These are phyloP conservation scores for Fonsecaea monophora DNA, from an alignment of 2,329 filamentous ascomycete genomes.

Conservation along the genomic window DNA sequence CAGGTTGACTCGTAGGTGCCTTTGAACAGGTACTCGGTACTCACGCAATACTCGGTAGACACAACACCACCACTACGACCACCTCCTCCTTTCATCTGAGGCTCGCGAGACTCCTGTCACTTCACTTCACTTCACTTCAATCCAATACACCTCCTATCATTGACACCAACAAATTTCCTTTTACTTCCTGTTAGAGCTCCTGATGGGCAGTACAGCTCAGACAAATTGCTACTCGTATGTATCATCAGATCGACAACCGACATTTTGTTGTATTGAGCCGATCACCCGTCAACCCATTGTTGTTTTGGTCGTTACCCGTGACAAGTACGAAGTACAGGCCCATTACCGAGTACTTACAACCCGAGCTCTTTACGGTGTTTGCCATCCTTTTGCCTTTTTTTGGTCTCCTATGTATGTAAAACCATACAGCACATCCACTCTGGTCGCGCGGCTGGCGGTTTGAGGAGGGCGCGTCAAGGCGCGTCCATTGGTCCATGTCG, in stretches of 20 bases:
- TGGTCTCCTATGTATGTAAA: slow-evolving; percentile 17
- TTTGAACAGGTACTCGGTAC: neutral
- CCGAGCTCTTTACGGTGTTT: slow-evolving; percentile 1
- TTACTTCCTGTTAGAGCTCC: neutral
- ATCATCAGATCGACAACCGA: neutral
- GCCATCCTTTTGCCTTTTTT: slow-evolving; percentile 12
- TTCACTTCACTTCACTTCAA: neutral
- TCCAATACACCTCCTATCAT: neutral
- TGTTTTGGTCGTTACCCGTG: slow-evolving; percentile 21
- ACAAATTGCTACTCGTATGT: neutral
- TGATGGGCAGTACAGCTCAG: neutral
- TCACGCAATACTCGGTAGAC: neutral
- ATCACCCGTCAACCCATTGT: neutral
- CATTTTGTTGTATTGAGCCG: neutral
- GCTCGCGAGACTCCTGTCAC: slow-evolving; percentile 18
- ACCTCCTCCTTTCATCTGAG: neutral
- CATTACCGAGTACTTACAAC: too few species aligned
- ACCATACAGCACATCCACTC: slow-evolving; percentile 31
- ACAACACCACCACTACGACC: neutral
- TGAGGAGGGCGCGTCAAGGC: slow-evolving; percentile 35
- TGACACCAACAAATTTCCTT: slow-evolving; percentile 17
- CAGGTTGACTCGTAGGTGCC: too few species aligned
- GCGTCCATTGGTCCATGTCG: slow-evolving; percentile 33
- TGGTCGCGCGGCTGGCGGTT: slow-evolving; percentile 36
- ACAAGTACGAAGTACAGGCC: slow-evolving; percentile 14